Percentiles rank a stretch among this genome's conserved stretches.
These are phyloP conservation scores for Aspergillus bridgeri DNA, from an alignment of 495 filamentous ascomycete species.

Conservation along the genomic window DNA sequence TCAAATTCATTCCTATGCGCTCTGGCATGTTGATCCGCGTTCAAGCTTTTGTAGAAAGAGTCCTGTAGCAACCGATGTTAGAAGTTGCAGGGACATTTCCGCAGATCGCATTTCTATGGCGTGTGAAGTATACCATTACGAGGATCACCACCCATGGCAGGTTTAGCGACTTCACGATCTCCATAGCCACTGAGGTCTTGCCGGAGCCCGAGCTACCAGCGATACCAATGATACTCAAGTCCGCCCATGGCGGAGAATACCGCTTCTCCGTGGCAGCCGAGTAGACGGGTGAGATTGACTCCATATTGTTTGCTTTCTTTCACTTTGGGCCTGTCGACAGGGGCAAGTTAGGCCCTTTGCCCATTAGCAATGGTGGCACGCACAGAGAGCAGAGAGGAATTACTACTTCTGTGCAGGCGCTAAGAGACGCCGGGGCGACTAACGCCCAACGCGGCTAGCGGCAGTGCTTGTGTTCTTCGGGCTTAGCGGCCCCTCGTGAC, in stretches of 20 bases:
- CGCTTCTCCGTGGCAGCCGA: constrained; percentile 52
- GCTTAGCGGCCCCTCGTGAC: constrained; percentile 22
- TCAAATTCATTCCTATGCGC: constrained; percentile 92
- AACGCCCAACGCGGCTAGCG: background rate
- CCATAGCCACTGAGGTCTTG: constrained; percentile 92
- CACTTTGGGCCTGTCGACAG: background rate
- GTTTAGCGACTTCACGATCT: constrained; percentile 84
- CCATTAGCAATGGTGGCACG: background rate
- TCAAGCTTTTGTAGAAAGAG: constrained; percentile 90
- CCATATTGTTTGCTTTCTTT: constrained; percentile 24
- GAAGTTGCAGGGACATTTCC: constrained; percentile 13
- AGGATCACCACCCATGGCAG: constrained; percentile 97
- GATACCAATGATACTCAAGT: constrained; percentile 91
- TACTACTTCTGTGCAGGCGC: background rate
- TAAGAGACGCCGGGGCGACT: background rate
- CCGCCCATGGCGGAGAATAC: constrained; percentile 92
- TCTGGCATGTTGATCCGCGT: constrained; percentile 63
- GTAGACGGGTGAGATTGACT: constrained; percentile 44
- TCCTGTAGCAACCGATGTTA: constrained; percentile 56
- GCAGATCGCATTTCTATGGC: background rate
- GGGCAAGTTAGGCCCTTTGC: background rate
- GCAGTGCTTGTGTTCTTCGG: constrained; percentile 8
- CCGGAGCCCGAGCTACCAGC: constrained; percentile 95
- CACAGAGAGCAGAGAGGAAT: background rate
- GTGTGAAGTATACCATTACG: constrained; percentile 66